A percentile compares a stretch with the other conserved stretches of the same genome.
phyloP scores from a whole-genome alignment of 345 rosid species.

The Euphorbia lathyris region DNA sequence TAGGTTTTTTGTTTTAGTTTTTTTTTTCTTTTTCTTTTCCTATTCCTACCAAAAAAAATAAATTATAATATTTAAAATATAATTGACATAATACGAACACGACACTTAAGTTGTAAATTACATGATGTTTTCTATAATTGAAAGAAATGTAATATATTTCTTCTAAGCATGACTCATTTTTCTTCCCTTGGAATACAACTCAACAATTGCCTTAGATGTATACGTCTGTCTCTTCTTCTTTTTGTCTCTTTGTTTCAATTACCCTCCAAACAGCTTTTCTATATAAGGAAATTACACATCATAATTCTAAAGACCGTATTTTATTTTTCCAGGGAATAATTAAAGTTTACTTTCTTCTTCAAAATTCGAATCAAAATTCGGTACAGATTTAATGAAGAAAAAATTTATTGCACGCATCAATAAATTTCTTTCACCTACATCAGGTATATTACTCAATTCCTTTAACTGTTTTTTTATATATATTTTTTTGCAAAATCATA shows the following conservation, averaged over 20 bases:
- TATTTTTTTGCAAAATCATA: too few relatives aligned
- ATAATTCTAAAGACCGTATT: background rate
- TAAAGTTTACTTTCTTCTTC: background rate
- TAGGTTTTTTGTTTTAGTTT: too few relatives aligned
- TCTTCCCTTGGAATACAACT: conserved; percentile 4
- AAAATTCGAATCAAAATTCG: background rate
- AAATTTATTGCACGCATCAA: conserved; percentile 16
- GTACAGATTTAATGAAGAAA: conserved; percentile 29
- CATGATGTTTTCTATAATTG: background rate
- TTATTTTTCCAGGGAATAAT: too few relatives aligned
- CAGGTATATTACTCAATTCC: conserved; percentile 12
- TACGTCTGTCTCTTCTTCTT: background rate
- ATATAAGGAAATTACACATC: background rate
- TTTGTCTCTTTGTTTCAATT: background rate
- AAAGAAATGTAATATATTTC: conserved; percentile 5
- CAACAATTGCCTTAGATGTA: background rate
- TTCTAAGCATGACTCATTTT: background rate
- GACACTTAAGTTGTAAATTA: too few relatives aligned
- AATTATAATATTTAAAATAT: too few relatives aligned
- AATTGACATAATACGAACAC: too few relatives aligned
- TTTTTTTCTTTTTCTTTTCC: too few relatives aligned
- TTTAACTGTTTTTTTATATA: too few relatives aligned
- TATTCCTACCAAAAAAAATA: too few relatives aligned
- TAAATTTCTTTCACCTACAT: conserved; percentile 19
- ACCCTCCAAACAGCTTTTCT: background rate